phyloP scores from a whole-genome alignment of 2,329 filamentous ascomycete species.

The Penicillium italicum region DNA sequence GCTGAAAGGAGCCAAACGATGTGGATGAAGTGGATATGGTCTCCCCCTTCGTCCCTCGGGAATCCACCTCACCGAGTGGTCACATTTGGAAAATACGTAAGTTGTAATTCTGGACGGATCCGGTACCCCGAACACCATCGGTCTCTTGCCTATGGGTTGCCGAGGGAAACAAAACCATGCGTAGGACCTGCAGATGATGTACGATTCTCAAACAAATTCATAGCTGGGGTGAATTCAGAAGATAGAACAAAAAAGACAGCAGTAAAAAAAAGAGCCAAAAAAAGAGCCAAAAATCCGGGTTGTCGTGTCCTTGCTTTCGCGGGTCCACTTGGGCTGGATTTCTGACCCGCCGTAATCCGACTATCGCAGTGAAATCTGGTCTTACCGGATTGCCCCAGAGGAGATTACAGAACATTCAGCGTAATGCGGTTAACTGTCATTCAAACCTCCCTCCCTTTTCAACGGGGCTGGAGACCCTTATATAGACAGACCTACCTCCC shows the following conservation, averaged over 20 bases:
- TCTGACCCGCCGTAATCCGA: conserved; percentile 24
- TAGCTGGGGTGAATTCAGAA: not conserved
- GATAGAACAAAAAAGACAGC: not conserved
- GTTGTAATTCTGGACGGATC: conserved; percentile 14
- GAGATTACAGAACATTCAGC: conserved; percentile 7
- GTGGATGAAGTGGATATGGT: conserved; percentile 12
- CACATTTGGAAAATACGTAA: conserved; percentile 21
- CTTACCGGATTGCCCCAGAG: conserved; percentile 17
- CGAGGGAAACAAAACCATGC: conserved; percentile 1
- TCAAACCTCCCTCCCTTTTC: not conserved
- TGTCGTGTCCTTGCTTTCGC: conserved; percentile 19
- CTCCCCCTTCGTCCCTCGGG: conserved; percentile 18
- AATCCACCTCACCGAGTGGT: conserved; percentile 24
- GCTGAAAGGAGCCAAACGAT: conserved; percentile 15
- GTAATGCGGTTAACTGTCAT: not conserved
- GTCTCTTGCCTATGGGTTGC: not conserved
- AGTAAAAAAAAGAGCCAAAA: not conserved
- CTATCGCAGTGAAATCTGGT: conserved; percentile 6
- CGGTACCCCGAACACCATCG: not conserved
- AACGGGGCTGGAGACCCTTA: conserved; percentile 1
- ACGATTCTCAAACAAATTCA: not conserved
- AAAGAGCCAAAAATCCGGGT: conserved; percentile 6
- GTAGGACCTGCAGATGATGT: not conserved
- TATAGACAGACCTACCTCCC: not conserved
- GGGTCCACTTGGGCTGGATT: conserved; percentile 22